phyloP scores from a whole-genome alignment of 2,329 filamentous ascomycete species.

The Penicillium sp. region DNA sequence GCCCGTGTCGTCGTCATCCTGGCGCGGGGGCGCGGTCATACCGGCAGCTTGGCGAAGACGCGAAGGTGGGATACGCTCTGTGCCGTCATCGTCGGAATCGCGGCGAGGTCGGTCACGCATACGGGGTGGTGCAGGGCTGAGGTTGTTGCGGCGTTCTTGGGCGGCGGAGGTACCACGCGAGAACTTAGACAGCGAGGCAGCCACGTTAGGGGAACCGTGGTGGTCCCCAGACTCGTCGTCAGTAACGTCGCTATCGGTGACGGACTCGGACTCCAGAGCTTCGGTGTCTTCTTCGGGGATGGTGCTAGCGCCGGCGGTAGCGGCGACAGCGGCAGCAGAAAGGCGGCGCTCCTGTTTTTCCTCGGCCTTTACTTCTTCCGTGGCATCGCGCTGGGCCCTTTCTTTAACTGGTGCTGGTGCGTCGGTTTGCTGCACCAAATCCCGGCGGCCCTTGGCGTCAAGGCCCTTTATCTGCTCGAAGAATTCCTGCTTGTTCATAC shows the following conservation, averaged over 20 bases:
- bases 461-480: constrained; percentile 60
- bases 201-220: constrained; percentile 33
- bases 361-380: constrained; percentile 26
- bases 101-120: constrained; percentile 24
- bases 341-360: constrained; percentile 25
- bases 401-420: constrained; percentile 41
- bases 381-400: constrained; percentile 33
- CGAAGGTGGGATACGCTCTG: constrained; percentile 41
- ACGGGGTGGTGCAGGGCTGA: constrained; percentile 27
- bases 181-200: constrained; percentile 38
- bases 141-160: constrained; percentile 38
- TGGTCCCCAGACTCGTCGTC: constrained; percentile 23
- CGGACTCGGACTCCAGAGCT: constrained; percentile 23
- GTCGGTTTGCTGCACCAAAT: constrained; percentile 43
- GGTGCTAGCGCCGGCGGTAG: constrained; percentile 13
- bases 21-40: constrained; percentile 23
- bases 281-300: constrained; percentile 15
- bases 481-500: constrained; percentile 65
- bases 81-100: constrained; percentile 45
- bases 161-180: constrained; percentile 34
- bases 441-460: constrained; percentile 57
- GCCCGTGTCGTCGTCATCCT: constrained; percentile 36
- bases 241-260: constrained; percentile 23
- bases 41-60: constrained; percentile 34
- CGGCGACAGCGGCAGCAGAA: constrained; percentile 18